Evolutionary conservation across 495 filamentous ascomycete genomes (phyloP).

Genomic region (Oidiodendron maius): DNA sequence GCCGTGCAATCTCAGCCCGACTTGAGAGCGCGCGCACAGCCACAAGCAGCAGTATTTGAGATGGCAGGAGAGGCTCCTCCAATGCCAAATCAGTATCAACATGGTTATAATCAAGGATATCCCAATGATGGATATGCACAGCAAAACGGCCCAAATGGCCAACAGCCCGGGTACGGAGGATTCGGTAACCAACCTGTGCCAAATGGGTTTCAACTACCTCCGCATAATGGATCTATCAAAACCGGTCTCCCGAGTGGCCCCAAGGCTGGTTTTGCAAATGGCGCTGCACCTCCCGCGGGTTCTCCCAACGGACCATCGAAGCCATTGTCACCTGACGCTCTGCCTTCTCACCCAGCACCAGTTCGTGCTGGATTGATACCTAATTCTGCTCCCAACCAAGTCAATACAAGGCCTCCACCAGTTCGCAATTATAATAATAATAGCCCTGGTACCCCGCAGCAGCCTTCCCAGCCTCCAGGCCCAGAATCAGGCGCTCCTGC

Average conservation of each 20-base stretch:
- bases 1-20: slow-evolving; percentile 66
- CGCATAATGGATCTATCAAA: slow-evolving; percentile 22
- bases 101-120: slow-evolving; percentile 23
- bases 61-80: slow-evolving; percentile 54
- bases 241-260: slow-evolving; percentile 21
- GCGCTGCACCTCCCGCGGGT: not conserved
- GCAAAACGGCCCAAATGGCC: slow-evolving; percentile 25
- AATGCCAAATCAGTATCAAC: slow-evolving; percentile 35
- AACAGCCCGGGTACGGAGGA: slow-evolving; percentile 14
- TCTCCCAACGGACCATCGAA: slow-evolving; percentile 24
- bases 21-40: slow-evolving; percentile 40
- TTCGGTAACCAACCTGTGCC: slow-evolving; percentile 9
- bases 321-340: slow-evolving; percentile 31
- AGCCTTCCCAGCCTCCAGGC: slow-evolving; percentile 23
- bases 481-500: slow-evolving; percentile 58
- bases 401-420: slow-evolving; percentile 51
- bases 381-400: slow-evolving; percentile 42
- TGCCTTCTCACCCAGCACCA: slow-evolving; percentile 75
- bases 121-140: slow-evolving; percentile 25
- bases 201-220: slow-evolving; percentile 24
- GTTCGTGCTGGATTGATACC: slow-evolving; percentile 70
- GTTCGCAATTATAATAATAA: slow-evolving; percentile 63
- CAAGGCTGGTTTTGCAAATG: slow-evolving; percentile 21
- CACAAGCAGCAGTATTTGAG: slow-evolving; percentile 62
- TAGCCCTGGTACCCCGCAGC: slow-evolving; percentile 25